These are phyloP conservation scores for Xylaria sp. DNA, from an alignment of 2,329 filamentous ascomycete genomes.

Conservation along the genomic window DNA sequence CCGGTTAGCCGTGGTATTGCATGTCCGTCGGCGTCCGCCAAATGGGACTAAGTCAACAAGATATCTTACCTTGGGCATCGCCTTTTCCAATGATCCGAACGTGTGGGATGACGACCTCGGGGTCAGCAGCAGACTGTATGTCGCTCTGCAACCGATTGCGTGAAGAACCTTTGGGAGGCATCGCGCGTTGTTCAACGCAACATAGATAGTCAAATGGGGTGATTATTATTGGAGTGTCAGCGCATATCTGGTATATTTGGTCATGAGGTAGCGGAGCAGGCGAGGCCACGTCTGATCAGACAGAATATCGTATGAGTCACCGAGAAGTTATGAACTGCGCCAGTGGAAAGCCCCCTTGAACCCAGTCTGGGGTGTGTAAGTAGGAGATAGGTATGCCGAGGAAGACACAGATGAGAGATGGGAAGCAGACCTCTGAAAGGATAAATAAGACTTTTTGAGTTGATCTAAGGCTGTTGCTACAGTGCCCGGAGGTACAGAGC, in stretches of 20 bases:
- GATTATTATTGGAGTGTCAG: background rate
- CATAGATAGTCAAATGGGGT: background rate
- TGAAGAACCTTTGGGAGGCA: conserved; percentile 37
- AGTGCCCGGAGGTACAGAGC: background rate
- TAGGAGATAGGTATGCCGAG: background rate
- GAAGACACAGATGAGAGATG: background rate
- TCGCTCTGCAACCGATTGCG: conserved; percentile 43
- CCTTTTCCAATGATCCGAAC: conserved; percentile 68
- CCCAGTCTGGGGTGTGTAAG: background rate
- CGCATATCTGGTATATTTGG: background rate
- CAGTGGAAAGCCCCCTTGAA: background rate
- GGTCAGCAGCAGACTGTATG: conserved; percentile 38
- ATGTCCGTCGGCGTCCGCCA: background rate
- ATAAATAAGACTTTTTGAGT: background rate
- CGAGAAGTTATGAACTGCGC: background rate
- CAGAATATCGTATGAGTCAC: background rate
- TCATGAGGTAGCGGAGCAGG: too few relatives aligned
- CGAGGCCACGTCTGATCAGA: background rate
- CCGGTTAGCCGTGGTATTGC: conserved; percentile 1
- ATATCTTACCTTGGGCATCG: conserved; percentile 65
- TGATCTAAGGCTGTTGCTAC: background rate
- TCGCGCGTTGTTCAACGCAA: conserved; percentile 21
- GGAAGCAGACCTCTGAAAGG: too few relatives aligned
- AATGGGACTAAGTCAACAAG: background rate
- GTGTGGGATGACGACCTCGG: conserved; percentile 32